Conservation (phyloP, 306 rosid species). For the Calophaca sinica region DNA sequence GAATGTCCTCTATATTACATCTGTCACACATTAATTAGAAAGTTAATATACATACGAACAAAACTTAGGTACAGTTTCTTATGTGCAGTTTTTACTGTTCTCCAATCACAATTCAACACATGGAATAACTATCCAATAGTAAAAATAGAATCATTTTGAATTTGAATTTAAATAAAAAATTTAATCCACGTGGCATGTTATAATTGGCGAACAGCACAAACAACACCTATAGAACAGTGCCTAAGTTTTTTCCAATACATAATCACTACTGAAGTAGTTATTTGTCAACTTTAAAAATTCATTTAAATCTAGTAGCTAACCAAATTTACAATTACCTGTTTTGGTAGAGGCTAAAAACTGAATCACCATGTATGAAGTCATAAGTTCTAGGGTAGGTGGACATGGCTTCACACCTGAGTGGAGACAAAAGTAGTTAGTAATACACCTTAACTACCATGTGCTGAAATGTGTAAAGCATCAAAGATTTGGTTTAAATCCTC, state of each 20-base stretch:
- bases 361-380: slow-evolving; percentile 91
- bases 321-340: slow-evolving; percentile 61
- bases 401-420: slow-evolving; percentile 93
- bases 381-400: slow-evolving; percentile 92
- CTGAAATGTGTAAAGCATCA: slow-evolving; percentile 19
- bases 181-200: too few species aligned
- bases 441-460: slow-evolving; percentile 34
- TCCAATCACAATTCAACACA: too few species aligned
- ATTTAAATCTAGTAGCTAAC: not conserved
- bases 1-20: slow-evolving; percentile 74
- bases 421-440: slow-evolving; percentile 39
- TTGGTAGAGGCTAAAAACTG: slow-evolving; percentile 75
- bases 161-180: too few species aligned
- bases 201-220: too few species aligned
- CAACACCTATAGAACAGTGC: too few species aligned
- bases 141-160: too few species aligned
- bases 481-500: not conserved
- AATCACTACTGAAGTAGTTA: not conserved
- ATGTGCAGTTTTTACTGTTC: too few species aligned
- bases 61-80: too few species aligned
- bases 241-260: too few species aligned
- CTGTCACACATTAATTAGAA: slow-evolving; percentile 52
- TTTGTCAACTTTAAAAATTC: not conserved
- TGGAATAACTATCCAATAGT: too few species aligned
- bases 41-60: too few species aligned